These are phyloP conservation scores for Fusarium dlaminii DNA, from an alignment of 2,329 filamentous ascomycete species.

Conservation along the genomic window DNA sequence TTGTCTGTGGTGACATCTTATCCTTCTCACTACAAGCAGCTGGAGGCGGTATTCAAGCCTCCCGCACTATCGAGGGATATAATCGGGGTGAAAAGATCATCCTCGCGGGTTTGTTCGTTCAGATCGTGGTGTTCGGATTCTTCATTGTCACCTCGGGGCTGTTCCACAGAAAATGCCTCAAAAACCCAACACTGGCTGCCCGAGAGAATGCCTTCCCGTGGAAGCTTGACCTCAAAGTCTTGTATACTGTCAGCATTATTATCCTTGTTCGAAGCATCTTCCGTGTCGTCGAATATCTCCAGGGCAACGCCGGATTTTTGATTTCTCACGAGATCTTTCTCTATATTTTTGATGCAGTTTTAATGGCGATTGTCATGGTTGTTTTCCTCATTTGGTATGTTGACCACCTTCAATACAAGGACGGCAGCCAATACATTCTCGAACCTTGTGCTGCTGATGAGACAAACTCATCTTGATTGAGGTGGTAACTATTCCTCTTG, in stretches of 20 bases:
- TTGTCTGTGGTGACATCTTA: background rate
- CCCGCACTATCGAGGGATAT: background rate
- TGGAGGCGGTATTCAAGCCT: background rate
- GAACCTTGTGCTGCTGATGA: background rate
- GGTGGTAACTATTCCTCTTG: fast-evolving
- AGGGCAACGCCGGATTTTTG: constrained; percentile 43
- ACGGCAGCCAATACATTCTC: fast-evolving
- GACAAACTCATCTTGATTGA: background rate
- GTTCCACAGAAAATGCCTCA: background rate
- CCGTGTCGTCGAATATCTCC: constrained; percentile 52
- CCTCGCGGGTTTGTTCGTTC: constrained; percentile 60
- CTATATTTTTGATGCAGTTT: constrained; percentile 48
- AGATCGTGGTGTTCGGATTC: constrained; percentile 62
- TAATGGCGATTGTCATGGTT: constrained; percentile 35
- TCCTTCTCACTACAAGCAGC: background rate
- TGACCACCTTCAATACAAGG: background rate
- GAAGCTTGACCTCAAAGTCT: constrained; percentile 37
- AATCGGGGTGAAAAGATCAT: constrained; percentile 55
- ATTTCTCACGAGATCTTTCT: constrained; percentile 44
- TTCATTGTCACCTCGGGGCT: constrained; percentile 53
- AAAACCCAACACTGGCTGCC: background rate
- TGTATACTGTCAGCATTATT: constrained; percentile 37
- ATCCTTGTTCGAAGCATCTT: constrained; percentile 53
- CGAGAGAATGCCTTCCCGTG: constrained; percentile 17
- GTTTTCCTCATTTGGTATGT: background rate